A percentile compares a stretch with the other conserved stretches of the same genome.
Evolutionary conservation across 805 yeast species (phyloP).

Genomic region (Hanseniaspora valbyensis): DNA sequence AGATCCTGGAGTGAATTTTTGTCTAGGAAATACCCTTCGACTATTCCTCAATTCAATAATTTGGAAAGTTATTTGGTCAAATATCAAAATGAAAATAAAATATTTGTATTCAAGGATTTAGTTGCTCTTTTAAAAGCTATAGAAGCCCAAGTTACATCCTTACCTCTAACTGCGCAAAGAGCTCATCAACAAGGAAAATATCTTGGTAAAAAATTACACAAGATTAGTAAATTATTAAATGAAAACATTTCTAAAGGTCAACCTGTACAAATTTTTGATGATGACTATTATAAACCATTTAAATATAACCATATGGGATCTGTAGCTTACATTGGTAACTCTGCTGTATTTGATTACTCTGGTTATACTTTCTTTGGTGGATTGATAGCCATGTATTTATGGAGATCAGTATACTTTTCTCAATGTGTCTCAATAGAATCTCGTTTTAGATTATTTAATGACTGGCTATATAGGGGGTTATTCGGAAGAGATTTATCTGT

Average conservation of each 20-base stretch:
- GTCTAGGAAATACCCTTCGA: conserved; percentile 44
- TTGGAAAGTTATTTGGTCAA: conserved; percentile 42
- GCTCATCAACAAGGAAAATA: conserved; percentile 63
- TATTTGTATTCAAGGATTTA: conserved; percentile 43
- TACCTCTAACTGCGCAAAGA: conserved; percentile 67
- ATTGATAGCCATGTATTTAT: conserved; percentile 55
- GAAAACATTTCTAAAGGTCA: conserved; percentile 16
- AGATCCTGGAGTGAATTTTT: conserved; percentile 39
- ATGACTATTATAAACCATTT: conserved; percentile 46
- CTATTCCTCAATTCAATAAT: conserved; percentile 43
- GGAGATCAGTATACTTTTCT: conserved; percentile 63
- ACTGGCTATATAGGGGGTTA: conserved; percentile 55
- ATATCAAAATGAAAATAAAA: conserved; percentile 41
- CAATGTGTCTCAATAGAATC: conserved; percentile 56
- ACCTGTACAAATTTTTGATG: conserved; percentile 29
- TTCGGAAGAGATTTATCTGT: conserved; percentile 42
- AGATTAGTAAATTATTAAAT: conserved; percentile 36
- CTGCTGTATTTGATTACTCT: conserved; percentile 58
- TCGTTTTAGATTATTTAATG: conserved; percentile 52
- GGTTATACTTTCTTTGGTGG: conserved; percentile 56
- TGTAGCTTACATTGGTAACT: conserved; percentile 57
- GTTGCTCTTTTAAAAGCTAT: conserved; percentile 41
- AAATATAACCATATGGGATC: conserved; percentile 54
- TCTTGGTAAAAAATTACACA: conserved; percentile 48
- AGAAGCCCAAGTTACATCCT: conserved; percentile 51